Percentiles rank a stretch among this genome's conserved stretches.
Conservation (phyloP, 2,329 filamentous ascomycete species). For the Chaetomium sp. region DNA sequence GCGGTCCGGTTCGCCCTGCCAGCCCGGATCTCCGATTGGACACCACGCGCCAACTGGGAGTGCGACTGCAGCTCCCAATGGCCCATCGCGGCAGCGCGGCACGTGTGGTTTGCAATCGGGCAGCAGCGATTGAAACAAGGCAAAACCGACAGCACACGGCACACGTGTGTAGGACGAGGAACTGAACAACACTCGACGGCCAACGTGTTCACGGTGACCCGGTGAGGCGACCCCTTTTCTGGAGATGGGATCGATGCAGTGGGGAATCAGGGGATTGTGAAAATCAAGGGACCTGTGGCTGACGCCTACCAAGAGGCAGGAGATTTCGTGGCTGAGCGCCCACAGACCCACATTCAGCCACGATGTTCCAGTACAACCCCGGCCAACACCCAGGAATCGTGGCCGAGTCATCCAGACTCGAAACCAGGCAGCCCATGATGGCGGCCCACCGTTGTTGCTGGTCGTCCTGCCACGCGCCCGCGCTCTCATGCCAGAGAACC, state of each 20-base stretch:
- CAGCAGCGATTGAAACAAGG: not conserved
- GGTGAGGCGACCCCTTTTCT: not conserved
- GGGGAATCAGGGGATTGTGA: not conserved
- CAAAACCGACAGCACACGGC: not conserved
- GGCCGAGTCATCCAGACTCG: slow-evolving; percentile 5
- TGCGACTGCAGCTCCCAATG: too few species aligned
- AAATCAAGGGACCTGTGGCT: too few species aligned
- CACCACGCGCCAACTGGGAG: not conserved
- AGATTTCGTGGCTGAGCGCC: not conserved
- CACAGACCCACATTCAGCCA: slow-evolving; percentile 3
- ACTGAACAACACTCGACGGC: not conserved
- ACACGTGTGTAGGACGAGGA: not conserved
- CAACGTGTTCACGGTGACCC: not conserved
- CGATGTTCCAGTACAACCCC: not conserved
- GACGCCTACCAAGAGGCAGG: not conserved
- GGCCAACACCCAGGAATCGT: slow-evolving; percentile 7
- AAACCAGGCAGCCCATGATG: slow-evolving; percentile 12
- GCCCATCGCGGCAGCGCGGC: not conserved
- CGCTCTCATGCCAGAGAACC: slow-evolving; percentile 1
- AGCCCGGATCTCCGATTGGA: not conserved
- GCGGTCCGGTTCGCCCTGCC: too few species aligned
- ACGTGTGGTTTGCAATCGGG: not conserved
- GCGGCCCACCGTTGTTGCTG: slow-evolving; percentile 10
- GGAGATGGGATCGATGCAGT: not conserved
- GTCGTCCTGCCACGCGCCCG: not conserved